These are phyloP conservation scores for Xanthoparmelia taractica DNA, from an alignment of 495 filamentous ascomycete species.

Conservation along the genomic window DNA sequence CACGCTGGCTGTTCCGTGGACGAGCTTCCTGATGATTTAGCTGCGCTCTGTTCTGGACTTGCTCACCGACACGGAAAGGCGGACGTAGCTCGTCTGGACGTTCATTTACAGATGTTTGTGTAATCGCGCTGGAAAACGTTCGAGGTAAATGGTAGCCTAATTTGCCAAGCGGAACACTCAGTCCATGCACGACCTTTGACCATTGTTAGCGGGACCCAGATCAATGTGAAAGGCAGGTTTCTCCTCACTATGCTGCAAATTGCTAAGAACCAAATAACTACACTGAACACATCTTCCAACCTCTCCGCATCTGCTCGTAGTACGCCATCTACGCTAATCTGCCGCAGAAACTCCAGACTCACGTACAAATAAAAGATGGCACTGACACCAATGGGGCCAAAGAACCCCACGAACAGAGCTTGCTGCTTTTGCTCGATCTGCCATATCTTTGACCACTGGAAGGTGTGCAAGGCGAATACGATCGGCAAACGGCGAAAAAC, in stretches of 20 bases:
- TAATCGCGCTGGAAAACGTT: slow-evolving; percentile 51
- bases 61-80: slow-evolving; percentile 19
- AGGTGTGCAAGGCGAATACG: slow-evolving; percentile 56
- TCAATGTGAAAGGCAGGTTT: background rate
- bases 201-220: slow-evolving; percentile 6
- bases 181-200: slow-evolving; percentile 68
- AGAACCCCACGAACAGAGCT: slow-evolving; percentile 82
- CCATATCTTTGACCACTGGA: slow-evolving; percentile 51
- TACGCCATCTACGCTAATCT: slow-evolving; percentile 49
- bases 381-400: slow-evolving; percentile 90
- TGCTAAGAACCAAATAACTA: slow-evolving; percentile 81
- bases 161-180: slow-evolving; percentile 79
- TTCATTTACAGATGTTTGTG: slow-evolving; percentile 17
- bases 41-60: slow-evolving; percentile 19
- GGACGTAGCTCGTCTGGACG: slow-evolving; percentile 14
- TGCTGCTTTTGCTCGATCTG: slow-evolving; percentile 70
- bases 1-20: slow-evolving; percentile 24
- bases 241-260: slow-evolving; percentile 76
- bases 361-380: slow-evolving; percentile 87
- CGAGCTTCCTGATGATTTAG: slow-evolving; percentile 27
- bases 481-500: slow-evolving; percentile 72
- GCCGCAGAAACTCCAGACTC: slow-evolving; percentile 55
- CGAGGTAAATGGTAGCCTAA: slow-evolving; percentile 70
- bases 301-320: slow-evolving; percentile 57
- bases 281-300: slow-evolving; percentile 54